Conservation (phyloP, 2,329 filamentous ascomycete species). For the Verticillium nubilum region DNA sequence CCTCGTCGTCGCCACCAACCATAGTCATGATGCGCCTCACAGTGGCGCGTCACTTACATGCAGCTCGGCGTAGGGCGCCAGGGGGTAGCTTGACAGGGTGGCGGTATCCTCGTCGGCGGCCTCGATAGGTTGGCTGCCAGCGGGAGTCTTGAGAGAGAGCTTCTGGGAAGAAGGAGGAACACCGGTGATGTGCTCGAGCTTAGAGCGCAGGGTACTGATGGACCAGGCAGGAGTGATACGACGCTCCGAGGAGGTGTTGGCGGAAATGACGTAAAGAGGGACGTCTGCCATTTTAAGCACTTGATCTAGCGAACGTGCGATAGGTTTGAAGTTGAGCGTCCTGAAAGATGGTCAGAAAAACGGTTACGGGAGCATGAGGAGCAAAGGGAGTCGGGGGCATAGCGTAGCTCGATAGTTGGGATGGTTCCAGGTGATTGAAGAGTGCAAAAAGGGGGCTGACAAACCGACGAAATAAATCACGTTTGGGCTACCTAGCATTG, state of each 20-base stretch:
- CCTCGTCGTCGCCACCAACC: background rate
- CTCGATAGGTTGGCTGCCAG: conserved; percentile 58
- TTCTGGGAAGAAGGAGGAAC: conserved; percentile 76
- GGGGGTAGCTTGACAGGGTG: conserved; percentile 57
- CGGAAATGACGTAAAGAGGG: conserved; percentile 68
- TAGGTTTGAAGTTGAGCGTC: background rate
- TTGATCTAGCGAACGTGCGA: background rate
- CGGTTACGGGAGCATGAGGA: background rate
- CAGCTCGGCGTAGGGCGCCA: conserved; percentile 72
- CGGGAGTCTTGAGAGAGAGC: conserved; percentile 63
- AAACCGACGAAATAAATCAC: background rate
- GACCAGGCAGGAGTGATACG: conserved; percentile 91
- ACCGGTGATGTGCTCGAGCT: conserved; percentile 89
- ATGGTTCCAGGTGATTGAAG: background rate
- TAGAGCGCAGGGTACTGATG: conserved; percentile 74
- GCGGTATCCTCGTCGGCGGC: conserved; percentile 68
- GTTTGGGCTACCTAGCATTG: background rate
- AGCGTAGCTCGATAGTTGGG: background rate
- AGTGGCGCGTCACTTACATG: conserved; percentile 54
- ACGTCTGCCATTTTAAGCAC: conserved; percentile 59
- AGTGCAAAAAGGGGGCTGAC: background rate
- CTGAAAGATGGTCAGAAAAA: background rate
- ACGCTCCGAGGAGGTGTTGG: conserved; percentile 77
- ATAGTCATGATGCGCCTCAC: background rate
- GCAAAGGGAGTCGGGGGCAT: background rate